phyloP scores from a whole-genome alignment of 2,329 filamentous ascomycete species.

The Diaporthe batatas region DNA sequence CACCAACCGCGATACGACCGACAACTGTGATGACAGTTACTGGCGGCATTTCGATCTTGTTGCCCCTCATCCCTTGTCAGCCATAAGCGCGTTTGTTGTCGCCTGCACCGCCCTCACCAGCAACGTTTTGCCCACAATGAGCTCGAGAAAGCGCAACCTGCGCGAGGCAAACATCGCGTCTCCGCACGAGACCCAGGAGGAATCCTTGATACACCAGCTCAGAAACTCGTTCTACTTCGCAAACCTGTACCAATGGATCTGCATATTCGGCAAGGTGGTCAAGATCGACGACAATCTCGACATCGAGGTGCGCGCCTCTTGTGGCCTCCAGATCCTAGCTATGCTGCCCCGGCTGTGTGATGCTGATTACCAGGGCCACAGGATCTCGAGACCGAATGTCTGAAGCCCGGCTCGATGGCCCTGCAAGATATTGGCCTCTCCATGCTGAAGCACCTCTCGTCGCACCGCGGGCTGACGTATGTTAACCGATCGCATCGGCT shows the following conservation, averaged over 20 bases:
- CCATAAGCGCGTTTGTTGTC: slow-evolving; percentile 32
- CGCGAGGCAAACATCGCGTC: slow-evolving; percentile 57
- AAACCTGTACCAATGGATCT: slow-evolving; percentile 93
- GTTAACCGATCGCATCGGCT: slow-evolving; percentile 52
- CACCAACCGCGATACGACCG: neutral
- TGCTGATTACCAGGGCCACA: slow-evolving; percentile 53
- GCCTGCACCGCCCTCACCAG: slow-evolving; percentile 4
- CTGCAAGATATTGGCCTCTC: slow-evolving; percentile 87
- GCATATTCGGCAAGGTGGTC: slow-evolving; percentile 87
- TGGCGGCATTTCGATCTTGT: neutral
- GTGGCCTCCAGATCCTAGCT: neutral
- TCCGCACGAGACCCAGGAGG: slow-evolving; percentile 47
- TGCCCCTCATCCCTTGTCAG: neutral
- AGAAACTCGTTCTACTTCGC: slow-evolving; percentile 97
- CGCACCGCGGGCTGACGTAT: slow-evolving; percentile 91
- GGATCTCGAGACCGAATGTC: slow-evolving; percentile 90
- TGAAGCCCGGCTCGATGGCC: slow-evolving; percentile 81
- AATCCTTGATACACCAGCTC: slow-evolving; percentile 72
- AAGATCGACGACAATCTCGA: slow-evolving; percentile 92
- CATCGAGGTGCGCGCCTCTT: slow-evolving; percentile 77
- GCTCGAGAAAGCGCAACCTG: slow-evolving; percentile 62
- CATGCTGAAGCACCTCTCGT: slow-evolving; percentile 92
- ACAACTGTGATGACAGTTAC: slow-evolving; percentile 18
- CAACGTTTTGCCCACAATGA: slow-evolving; percentile 53
- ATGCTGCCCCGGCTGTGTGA: neutral